Conservation (phyloP, 1,284 basidiomycete genomes). For the Schizophyllum amplum region DNA sequence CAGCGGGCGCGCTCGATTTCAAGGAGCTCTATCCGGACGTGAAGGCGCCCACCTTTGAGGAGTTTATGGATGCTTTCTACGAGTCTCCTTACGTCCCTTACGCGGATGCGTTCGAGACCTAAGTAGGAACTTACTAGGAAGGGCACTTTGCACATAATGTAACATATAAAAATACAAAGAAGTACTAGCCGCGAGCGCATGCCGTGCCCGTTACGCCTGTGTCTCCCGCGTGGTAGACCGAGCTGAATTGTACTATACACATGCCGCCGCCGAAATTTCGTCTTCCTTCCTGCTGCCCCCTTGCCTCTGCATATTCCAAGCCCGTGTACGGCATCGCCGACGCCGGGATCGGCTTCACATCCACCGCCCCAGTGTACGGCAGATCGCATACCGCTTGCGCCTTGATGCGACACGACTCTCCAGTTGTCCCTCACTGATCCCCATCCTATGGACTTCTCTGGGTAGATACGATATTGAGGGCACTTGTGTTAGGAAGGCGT, state of each 20-base stretch:
- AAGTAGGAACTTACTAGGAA: no score
- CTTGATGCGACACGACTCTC: slow-evolving; percentile 39
- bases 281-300: neutral
- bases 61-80: neutral
- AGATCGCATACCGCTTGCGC: slow-evolving; percentile 27
- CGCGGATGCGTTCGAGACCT: no score
- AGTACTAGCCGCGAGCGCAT: no score
- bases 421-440: slow-evolving; percentile 32
- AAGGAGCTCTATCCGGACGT: slow-evolving; percentile 13
- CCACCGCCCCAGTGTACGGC: slow-evolving; percentile 24
- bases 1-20: slow-evolving; percentile 4
- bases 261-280: no score
- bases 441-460: neutral
- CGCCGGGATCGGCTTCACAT: slow-evolving; percentile 23
- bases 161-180: no score
- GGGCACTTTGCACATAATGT: no score
- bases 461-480: no score
- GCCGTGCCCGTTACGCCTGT: no score
- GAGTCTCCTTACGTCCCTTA: no score
- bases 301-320: neutral
- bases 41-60: slow-evolving; percentile 2
- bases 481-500: no score
- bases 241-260: no score
- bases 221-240: no score
- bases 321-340: slow-evolving; percentile 1